Base-by-base conservation (phyloP, 345 rosid species). In the Orychophragmus violaceus region DNA sequence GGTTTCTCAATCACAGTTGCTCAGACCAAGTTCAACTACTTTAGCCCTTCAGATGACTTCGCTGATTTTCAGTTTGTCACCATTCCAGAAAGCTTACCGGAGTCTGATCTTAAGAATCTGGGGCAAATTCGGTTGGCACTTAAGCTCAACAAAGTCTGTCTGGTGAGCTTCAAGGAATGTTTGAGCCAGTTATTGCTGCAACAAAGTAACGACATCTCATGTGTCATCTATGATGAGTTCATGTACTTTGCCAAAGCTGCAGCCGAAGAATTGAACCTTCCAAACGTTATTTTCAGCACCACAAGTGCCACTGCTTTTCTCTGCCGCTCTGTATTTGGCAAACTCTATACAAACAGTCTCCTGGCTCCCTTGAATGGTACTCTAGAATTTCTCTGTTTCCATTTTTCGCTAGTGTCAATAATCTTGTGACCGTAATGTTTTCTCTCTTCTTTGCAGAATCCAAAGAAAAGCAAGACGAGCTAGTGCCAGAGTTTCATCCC, bases 191-290 rank as follows among this genome's bases (percentile, higher is more conserved):
- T 71, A 24, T 22, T 64, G 51, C 44, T 45, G 21, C 70, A 71
- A 55, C 27, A 55, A 6, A 8, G 17, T 25, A 77, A 71, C 9
- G 66, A 68, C 19, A 54, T 76, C 24, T 16, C 72, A 21, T 81
- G 86, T 65, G 48, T 86, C 13, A 69, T 89, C 28, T 81, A 82
- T 14, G 66, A 74, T 3, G 74, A 68, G 59, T 55, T 54, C 64
- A 56, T 74, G 61, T 69, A 69, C 61, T 69, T 62, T n/a, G 64
- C 36, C 48, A 60, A 7, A 35, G 66, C 30, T 10, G 36, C 21
- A 22, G 78, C 70, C 7, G 22, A 63, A 3, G 49, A 57, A 1
- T 25, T 75, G 29, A 37, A 62, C 1, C 53, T 74, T 55, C 74
- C 59, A 6, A 33, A 14, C 44, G 30, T 62, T 18, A 68, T 74